Evolutionary conservation across 2,329 filamentous ascomycete species (phyloP), one percentile per base, ranked within the genome.

Genomic region (Epicoccum nigrum): DNA sequence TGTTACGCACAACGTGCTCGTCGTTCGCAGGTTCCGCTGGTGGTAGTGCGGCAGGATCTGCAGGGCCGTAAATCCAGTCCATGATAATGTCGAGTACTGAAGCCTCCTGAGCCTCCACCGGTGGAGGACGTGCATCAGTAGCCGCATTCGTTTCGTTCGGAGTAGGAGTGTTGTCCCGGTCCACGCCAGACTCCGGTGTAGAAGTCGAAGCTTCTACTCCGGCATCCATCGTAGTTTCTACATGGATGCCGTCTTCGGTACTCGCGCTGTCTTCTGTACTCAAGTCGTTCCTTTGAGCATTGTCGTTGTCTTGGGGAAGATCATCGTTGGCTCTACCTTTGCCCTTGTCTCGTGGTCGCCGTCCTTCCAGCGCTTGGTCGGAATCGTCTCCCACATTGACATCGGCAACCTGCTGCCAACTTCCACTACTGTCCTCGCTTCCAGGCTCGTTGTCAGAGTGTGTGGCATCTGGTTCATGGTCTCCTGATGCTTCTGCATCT

Each of bases 1-100:
- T 73, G 51, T 86, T 80, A 53, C 83, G 77, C 17, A 86, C 80
- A 20, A 85, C 72, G 37, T 83, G 82, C 44, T 86, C 86, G 56
- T 86, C 85, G 45, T 86, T 70, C 23, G 34, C 62, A 25, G 45
- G 65, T 17, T 69, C 69, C n/a, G 69, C 67, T 8, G 47, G 45
- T 41, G 54, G 60, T 31, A 59, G 66, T 8, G 54, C 50, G n/a
- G 57, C 55, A 5, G 68, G 68, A 30, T 68, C 67, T 16, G 80
- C 72, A 45, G 79, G 79, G 8, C 74, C 77, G 72, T 77, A 81
- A 51, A 80, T 73, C 77, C 76, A 81, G 40, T 81, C 73, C 16
- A 74, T 57, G 1, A 76, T 45, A 15, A 65, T 63, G 27, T 77
- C 69, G 5, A 71, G 13, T 6, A 45, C 45, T 13, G 55, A 61